Conservation (phyloP, 2,329 filamentous ascomycete genomes). For the Alternaria sp. region DNA sequence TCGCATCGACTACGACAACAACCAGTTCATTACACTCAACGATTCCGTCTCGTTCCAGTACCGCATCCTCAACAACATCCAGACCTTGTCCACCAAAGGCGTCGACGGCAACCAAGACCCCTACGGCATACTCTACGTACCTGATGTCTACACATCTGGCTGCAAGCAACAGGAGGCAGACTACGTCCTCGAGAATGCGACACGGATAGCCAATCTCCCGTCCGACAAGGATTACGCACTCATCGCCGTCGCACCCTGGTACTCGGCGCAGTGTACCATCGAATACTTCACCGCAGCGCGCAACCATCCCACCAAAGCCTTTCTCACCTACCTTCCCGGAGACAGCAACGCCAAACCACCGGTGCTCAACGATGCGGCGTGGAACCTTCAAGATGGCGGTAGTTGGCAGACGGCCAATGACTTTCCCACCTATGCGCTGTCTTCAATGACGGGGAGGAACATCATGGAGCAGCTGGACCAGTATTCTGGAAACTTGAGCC, state of each 20-base stretch:
- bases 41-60: conserved; percentile 48
- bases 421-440: conserved; percentile 85
- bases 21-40: conserved; percentile 43
- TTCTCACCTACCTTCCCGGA: conserved; percentile 64
- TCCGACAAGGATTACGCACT: conserved; percentile 71
- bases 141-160: conserved; percentile 68
- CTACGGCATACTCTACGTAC: conserved; percentile 85
- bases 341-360: conserved; percentile 68
- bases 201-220: conserved; percentile 72
- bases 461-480: conserved; percentile 76
- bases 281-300: conserved; percentile 72
- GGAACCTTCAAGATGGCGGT: conserved; percentile 74
- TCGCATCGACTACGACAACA: conserved; percentile 38
- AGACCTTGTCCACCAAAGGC: conserved; percentile 76
- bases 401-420: conserved; percentile 75
- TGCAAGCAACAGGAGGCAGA: conserved; percentile 70
- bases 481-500: conserved; percentile 79
- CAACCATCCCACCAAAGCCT: conserved; percentile 65
- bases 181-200: conserved; percentile 79
- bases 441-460: conserved; percentile 69
- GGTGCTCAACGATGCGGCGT: conserved; percentile 67
- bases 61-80: conserved; percentile 65
- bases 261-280: conserved; percentile 74
- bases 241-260: conserved; percentile 88
- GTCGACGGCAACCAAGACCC: conserved; percentile 69